These are phyloP conservation scores for Aspergillus sp. DNA, from an alignment of 2,329 filamentous ascomycete genomes.

Conservation along the genomic window DNA sequence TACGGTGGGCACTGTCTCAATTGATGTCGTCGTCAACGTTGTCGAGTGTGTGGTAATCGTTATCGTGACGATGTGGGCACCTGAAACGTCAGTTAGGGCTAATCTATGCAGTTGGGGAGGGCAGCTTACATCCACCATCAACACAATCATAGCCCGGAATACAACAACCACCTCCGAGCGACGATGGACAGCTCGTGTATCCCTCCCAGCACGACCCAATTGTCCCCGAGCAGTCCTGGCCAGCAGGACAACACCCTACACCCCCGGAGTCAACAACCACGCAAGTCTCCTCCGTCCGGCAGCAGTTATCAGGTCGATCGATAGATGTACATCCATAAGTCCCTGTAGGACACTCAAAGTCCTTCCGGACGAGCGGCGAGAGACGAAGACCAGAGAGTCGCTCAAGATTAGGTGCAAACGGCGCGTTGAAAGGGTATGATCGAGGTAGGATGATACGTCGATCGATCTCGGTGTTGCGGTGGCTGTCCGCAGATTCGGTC, in stretches of 20 bases:
- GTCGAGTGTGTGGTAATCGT: constrained; percentile 42
- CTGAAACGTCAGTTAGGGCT: constrained; percentile 23
- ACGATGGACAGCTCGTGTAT: constrained; percentile 60
- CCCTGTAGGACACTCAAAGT: constrained; percentile 62
- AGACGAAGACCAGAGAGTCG: constrained; percentile 7
- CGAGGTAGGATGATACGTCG: constrained; percentile 17
- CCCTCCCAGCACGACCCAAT: constrained; percentile 58
- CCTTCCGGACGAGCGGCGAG: constrained; percentile 37
- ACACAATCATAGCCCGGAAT: constrained; percentile 64
- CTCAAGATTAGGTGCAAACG: constrained; percentile 7
- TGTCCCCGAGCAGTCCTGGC: constrained; percentile 55
- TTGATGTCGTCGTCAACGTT: constrained; percentile 36
- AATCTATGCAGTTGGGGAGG: too few relatives aligned
- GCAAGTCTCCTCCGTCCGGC: constrained; percentile 57
- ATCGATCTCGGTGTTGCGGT: constrained; percentile 4
- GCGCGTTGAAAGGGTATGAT: constrained; percentile 20
- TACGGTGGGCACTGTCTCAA: constrained; percentile 36
- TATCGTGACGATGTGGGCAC: constrained; percentile 40
- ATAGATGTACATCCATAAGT: constrained; percentile 61
- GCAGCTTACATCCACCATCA: constrained; percentile 57
- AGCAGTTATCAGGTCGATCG: constrained; percentile 63
- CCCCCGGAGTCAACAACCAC: constrained; percentile 56
- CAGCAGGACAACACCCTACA: constrained; percentile 64
- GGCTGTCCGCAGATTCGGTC: background rate
- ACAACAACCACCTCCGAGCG: constrained; percentile 64